Base-by-base conservation (phyloP, 495 filamentous ascomycete species). In the Aspergillus wentii region DNA sequence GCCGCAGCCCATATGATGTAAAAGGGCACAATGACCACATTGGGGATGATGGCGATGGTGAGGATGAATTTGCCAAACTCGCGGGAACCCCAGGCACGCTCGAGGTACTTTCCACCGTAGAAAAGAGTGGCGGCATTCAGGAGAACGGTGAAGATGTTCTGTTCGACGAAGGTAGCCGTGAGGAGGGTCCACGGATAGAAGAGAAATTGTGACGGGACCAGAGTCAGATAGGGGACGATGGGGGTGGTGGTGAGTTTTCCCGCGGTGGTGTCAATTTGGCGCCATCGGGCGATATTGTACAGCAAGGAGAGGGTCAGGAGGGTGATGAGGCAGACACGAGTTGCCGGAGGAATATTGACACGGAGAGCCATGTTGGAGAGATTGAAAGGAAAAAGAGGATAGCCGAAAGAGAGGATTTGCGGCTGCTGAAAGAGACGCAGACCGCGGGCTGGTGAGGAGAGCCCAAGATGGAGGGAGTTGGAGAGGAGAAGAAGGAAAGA, bases 171-270 rank as follows among this genome's bases (percentile, higher is more conserved):
- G 0, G 90, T 86, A 8, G 92, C 85, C 0, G 85, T 85, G 21
- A 90, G 48, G 47, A 94, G 87, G 4, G 86, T 88, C 92, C 92
- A 98, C 2, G 94, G 92, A 56, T 94, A 95, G 52, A 83, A 77
- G 17, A 91, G 65, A 34, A 88, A 88, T 27, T 77, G 70, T 36
- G 85, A 84, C 2, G 92, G 92, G 23, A 97, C 77, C 33, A 97
- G 72, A 21, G 82, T 84, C 32, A 98, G 76, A 66, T 89, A 95
- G 41, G 88, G 86, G 35, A 90, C 78, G 42, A 86, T 76, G 35
- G 82, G 75, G 47, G 73, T 60, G 33, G 61, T 62, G 46, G 51
- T 48, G 37, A 46, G 46, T 37, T 62, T 49, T 22, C 58, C 57
- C 15, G 59, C 41, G 69, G 52, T 76, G 71, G 56, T 83, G 83